Evolutionary conservation across 2,329 filamentous ascomycete genomes (phyloP).

Genomic region (Dothistroma pini): DNA sequence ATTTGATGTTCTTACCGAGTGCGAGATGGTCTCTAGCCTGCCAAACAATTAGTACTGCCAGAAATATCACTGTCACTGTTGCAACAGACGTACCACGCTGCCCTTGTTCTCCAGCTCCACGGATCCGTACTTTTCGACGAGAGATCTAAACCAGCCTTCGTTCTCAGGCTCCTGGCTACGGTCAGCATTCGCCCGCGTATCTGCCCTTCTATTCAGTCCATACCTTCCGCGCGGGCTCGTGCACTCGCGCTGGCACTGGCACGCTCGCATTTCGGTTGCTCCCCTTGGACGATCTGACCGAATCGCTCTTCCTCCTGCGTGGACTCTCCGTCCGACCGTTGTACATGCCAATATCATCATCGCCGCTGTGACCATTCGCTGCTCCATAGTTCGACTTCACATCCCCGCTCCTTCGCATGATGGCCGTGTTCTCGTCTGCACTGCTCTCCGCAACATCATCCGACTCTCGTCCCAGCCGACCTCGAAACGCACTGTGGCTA

Average conservation of each 20-base stretch:
- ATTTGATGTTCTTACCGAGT: slow-evolving; percentile 53
- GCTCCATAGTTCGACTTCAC: slow-evolving; percentile 24
- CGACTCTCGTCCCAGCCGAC: slow-evolving; percentile 10
- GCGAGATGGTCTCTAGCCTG: slow-evolving; percentile 73
- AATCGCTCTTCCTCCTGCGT: slow-evolving; percentile 21
- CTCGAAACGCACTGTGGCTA: slow-evolving; percentile 12
- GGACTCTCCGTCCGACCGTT: slow-evolving; percentile 3
- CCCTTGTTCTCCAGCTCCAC: slow-evolving; percentile 84
- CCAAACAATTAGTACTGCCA: not conserved
- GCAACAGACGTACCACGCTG: slow-evolving; percentile 51
- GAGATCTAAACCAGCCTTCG: slow-evolving; percentile 51
- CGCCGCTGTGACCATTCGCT: slow-evolving; percentile 22
- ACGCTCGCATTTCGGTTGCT: slow-evolving; percentile 10
- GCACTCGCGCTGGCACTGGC: not conserved
- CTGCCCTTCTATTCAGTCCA: not conserved
- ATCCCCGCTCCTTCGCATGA: slow-evolving; percentile 29
- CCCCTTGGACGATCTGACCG: slow-evolving; percentile 12
- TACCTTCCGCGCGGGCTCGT: slow-evolving; percentile 9
- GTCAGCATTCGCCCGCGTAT: not conserved
- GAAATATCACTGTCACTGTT: not conserved
- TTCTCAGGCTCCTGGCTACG: slow-evolving; percentile 24
- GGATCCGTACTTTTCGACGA: slow-evolving; percentile 58
- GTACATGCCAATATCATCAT: slow-evolving; percentile 10
- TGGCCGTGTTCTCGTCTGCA: slow-evolving; percentile 43
- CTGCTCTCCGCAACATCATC: slow-evolving; percentile 34